These are phyloP conservation scores for Tilletia setariae DNA, from an alignment of 1,284 basidiomycete genomes.

Conservation along the genomic window DNA sequence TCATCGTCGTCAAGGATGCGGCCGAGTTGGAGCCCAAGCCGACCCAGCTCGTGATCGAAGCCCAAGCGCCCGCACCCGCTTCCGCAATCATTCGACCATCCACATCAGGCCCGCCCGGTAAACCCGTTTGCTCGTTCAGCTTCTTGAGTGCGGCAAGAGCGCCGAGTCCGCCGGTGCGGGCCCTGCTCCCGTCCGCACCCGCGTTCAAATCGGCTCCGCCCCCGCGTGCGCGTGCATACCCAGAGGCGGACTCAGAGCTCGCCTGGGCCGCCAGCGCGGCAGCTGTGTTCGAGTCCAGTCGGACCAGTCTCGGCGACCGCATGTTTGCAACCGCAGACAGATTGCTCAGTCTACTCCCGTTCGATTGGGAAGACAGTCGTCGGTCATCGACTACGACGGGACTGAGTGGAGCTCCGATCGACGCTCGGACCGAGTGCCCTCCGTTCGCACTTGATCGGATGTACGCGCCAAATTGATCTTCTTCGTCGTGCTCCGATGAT, in stretches of 20 bases:
- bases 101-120: neutral
- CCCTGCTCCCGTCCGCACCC: neutral
- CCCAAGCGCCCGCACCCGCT: neutral
- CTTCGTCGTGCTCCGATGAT: neutral
- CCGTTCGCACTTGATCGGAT: neutral
- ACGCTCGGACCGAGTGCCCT: neutral
- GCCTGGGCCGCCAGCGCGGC: neutral
- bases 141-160: constrained; percentile 1
- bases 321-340: neutral
- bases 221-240: neutral
- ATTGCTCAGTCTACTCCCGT: constrained; percentile 9
- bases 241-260: neutral
- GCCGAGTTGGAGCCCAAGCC: neutral
- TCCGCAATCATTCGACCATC: neutral
- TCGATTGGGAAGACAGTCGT: constrained; percentile 10
- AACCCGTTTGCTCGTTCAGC: constrained; percentile 11
- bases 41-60: constrained; percentile 10
- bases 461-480: neutral
- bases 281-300: neutral
- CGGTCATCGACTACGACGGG: neutral
- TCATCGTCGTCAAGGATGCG: neutral
- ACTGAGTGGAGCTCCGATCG: neutral
- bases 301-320: constrained; percentile 10
- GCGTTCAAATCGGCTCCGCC: neutral
- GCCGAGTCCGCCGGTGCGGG: neutral